Base-by-base conservation (phyloP, 495 filamentous ascomycete species). In the Cetradonia linearis region DNA sequence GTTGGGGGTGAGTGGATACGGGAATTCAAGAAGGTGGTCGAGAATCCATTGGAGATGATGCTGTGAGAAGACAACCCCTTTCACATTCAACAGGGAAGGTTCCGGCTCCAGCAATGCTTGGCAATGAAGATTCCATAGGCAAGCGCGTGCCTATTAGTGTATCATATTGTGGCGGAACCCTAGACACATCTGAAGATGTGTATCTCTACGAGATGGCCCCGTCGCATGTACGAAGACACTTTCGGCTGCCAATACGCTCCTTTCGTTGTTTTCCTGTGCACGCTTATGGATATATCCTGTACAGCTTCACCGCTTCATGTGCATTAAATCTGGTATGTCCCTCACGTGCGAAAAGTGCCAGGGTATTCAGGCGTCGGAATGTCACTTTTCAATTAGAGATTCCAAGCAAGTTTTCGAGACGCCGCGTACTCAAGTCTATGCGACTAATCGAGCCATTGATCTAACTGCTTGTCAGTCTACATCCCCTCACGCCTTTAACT, bases 1-100 rank as follows among this genome's bases (percentile, higher is more conserved):
- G 92, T 97, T 52, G 94, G 93, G 70, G 94, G 86, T 33, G 94
- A 99, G 74, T 99, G 91, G 86, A 89, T 99, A 75, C 81, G 82
- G 72, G 94, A 94, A 80, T 78, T 99, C 73, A 97, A 97, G 86
- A 91, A 90, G 83, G 86, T 91, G 56, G 79, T 97, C 37, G 94
- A 99, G 83, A 95, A 93, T 79, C 94, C 94, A 55, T 78, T 99
- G 59, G 90, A 95, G 76, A 78, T 99, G 66, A 76, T 97, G 68
- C 81, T 99, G 70, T 99, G 85, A 62, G 50, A n/a, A 16, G 38
- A 27, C 23, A 38, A 27, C 27, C 55, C 11, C 5, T 25, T 30
- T 40, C 5, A 25, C 8, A 20, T 53, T 33, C 13, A 33, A 40
- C 46, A 31, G 30, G 34, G n/a, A 25, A 36, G 11, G 16, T 23